Conservation (phyloP, 768 basidiomycete genomes). For the Harrya chromipes region DNA sequence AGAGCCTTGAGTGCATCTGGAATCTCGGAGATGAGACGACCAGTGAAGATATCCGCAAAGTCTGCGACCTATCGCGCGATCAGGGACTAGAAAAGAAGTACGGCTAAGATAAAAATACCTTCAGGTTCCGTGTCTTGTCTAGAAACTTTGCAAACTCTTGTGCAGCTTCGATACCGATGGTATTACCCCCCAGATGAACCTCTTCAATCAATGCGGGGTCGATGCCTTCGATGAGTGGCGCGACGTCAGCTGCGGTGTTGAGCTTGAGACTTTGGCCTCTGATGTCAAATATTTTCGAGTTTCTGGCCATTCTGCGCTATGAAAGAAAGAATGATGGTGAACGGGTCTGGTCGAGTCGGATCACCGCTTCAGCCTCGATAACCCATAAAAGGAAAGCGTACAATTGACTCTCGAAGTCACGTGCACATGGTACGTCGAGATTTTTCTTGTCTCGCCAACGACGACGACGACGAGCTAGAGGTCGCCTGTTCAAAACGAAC, state of each 20-base stretch:
- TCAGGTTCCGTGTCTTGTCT: constrained; percentile 59
- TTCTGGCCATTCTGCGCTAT: constrained; percentile 15
- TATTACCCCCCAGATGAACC: constrained; percentile 92
- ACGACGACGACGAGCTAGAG: constrained; percentile 1
- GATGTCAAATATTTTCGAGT: constrained; percentile 25
- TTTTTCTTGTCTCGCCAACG: constrained; percentile 7
- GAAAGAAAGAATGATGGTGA: background rate
- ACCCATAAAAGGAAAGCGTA: constrained; percentile 13
- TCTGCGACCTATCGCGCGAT: constrained; percentile 72
- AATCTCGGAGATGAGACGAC: constrained; percentile 93
- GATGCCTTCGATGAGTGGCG: constrained; percentile 63
- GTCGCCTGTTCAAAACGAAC: background rate
- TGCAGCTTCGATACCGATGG: constrained; percentile 89
- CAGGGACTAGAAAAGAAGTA: background rate
- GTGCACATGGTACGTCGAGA: constrained; percentile 10
- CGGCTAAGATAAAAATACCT: constrained; percentile 42
- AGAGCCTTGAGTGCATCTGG: constrained; percentile 84
- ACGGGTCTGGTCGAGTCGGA: no score
- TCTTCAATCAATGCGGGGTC: constrained; percentile 73
- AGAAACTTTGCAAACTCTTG: constrained; percentile 79
- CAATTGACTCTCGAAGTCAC: constrained; percentile 17
- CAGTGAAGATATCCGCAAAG: constrained; percentile 97
- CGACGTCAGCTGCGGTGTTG: constrained; percentile 68
- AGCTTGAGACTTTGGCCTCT: constrained; percentile 59
- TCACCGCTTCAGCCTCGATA: constrained; percentile 10